Evolutionary conservation across 2,329 filamentous ascomycete species (phyloP).

Genomic region (Trichophaea hybrida): DNA sequence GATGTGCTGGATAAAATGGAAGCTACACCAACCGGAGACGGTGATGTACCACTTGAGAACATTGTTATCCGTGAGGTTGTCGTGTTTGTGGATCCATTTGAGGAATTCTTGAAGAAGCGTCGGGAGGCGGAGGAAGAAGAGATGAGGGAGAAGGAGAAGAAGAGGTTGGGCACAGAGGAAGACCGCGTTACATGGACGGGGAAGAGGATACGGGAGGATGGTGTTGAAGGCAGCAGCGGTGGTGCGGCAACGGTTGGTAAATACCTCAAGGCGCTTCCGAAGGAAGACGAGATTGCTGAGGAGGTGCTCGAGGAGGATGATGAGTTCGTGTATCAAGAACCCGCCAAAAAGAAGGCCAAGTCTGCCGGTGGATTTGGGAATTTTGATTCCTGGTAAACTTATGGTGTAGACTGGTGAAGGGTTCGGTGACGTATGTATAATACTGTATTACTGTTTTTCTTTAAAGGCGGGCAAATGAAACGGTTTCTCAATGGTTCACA

Average conservation of each 20-base stretch:
- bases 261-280: slow-evolving; percentile 49
- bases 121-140: slow-evolving; percentile 46
- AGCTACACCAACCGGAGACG: slow-evolving; percentile 57
- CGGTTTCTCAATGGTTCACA: too few species aligned
- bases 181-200: slow-evolving; percentile 97
- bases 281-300: slow-evolving; percentile 39
- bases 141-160: slow-evolving; percentile 47
- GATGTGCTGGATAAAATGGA: slow-evolving; percentile 65
- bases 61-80: slow-evolving; percentile 70
- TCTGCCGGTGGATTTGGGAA: slow-evolving; percentile 66
- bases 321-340: slow-evolving; percentile 50
- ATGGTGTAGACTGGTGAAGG: too few species aligned
- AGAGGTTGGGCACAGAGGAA: slow-evolving; percentile 55
- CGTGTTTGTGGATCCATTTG: slow-evolving; percentile 87
- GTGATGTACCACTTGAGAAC: slow-evolving; percentile 59
- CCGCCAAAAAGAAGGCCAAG: slow-evolving; percentile 67
- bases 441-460: too few species aligned
- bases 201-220: slow-evolving; percentile 63
- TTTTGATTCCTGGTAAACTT: slow-evolving; percentile 68
- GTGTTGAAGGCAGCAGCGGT: slow-evolving; percentile 37
- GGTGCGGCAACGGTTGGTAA: slow-evolving; percentile 50
- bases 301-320: slow-evolving; percentile 47
- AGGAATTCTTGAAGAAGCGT: slow-evolving; percentile 72
- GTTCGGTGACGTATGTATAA: too few species aligned
- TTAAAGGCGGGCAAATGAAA: too few species aligned